Evolutionary conservation across 768 basidiomycete species (phyloP).

Genomic region (Auricularia auricula-judae): DNA sequence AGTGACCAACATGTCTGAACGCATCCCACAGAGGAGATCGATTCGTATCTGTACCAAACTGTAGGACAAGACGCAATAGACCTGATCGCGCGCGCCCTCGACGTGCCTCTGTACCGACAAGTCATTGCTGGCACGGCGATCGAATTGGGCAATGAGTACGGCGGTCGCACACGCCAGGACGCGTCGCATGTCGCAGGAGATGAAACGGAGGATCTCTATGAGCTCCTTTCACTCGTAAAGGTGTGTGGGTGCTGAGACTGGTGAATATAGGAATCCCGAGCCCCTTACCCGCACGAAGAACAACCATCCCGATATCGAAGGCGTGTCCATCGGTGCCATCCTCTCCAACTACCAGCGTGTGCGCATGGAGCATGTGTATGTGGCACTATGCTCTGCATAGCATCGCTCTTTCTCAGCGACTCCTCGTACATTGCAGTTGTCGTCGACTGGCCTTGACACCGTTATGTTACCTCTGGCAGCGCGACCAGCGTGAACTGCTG

Average conservation of each 20-base stretch:
- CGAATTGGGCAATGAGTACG: conserved; percentile 80
- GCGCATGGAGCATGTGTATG: conserved; percentile 94
- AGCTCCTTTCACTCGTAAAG: conserved; percentile 63
- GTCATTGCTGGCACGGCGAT: conserved; percentile 75
- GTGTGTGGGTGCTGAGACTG: conserved; percentile 26
- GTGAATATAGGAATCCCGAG: too few relatives aligned
- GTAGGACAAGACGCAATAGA: conserved; percentile 93
- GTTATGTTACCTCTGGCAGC: conserved; percentile 88
- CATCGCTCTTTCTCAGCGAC: conserved; percentile 6
- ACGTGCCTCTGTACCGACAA: conserved; percentile 73
- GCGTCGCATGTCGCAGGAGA: conserved; percentile 58
- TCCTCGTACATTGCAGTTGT: conserved; percentile 40
- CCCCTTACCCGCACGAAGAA: conserved; percentile 27
- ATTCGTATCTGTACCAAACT: conserved; percentile 98
- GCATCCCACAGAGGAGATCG: conserved; percentile 75
- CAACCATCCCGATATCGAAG: conserved; percentile 70
- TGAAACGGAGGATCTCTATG: conserved; percentile 90
- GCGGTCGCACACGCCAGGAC: conserved; percentile 39
- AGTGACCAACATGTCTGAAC: conserved; percentile 10
- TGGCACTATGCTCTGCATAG: not conserved
- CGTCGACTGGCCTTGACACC: conserved; percentile 68
- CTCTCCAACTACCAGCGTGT: conserved; percentile 96
- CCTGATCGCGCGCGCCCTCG: conserved; percentile 72
- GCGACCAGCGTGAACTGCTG: conserved; percentile 77
- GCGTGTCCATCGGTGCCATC: conserved; percentile 91